These are phyloP conservation scores for Penstemon newberryi DNA, from an alignment of 257 asterid species.

Conservation along the genomic window DNA sequence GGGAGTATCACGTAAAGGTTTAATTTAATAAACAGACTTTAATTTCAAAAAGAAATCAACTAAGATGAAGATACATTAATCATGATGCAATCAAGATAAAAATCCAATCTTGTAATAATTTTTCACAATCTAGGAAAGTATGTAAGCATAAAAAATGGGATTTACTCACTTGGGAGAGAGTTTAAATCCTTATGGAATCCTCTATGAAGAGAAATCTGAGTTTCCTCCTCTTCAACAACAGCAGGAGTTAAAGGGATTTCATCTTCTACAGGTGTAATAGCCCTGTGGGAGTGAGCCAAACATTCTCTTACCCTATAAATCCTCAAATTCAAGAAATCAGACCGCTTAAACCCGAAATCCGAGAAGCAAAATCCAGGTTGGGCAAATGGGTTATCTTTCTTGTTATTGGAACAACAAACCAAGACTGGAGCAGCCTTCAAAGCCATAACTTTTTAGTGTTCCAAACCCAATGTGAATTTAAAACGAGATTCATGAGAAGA, in stretches of 20 bases:
- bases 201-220: slow-evolving; percentile 39
- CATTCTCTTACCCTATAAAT: slow-evolving; percentile 51
- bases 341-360: slow-evolving; percentile 29
- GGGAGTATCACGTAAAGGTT: neutral
- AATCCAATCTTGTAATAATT: neutral
- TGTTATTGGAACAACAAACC: slow-evolving; percentile 35
- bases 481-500: slow-evolving; percentile 42
- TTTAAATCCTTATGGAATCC: slow-evolving; percentile 70
- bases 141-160: neutral
- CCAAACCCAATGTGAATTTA: slow-evolving; percentile 38
- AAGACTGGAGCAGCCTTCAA: slow-evolving; percentile 45
- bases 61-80: neutral
- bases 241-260: slow-evolving; percentile 53
- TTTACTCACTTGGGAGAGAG: slow-evolving; percentile 75
- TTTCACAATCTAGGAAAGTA: neutral
- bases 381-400: slow-evolving; percentile 24
- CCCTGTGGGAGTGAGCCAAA: slow-evolving; percentile 41
- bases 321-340: slow-evolving; percentile 46
- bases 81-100: neutral
- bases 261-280: slow-evolving; percentile 54
- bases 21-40: too few relatives aligned
- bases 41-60: neutral
- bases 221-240: slow-evolving; percentile 34
- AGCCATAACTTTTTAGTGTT: slow-evolving; percentile 41
- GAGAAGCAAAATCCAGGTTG: slow-evolving; percentile 43